Percentiles rank a stretch among this genome's conserved stretches.
phyloP scores from a whole-genome alignment of 1,284 basidiomycete species.

The Cutaneotrichosporon mucoides region DNA sequence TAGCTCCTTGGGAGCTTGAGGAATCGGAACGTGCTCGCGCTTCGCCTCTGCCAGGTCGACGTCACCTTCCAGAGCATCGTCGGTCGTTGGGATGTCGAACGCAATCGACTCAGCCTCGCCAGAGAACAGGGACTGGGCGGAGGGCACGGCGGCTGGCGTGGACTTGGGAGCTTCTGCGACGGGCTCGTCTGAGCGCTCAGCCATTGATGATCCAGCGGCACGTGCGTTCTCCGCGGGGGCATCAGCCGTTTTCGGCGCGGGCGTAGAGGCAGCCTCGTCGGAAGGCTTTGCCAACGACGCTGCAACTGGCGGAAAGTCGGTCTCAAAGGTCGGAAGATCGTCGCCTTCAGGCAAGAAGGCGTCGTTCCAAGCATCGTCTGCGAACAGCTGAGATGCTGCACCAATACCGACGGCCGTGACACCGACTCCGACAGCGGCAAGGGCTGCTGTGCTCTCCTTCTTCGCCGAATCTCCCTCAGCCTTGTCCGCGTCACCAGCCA shows the following conservation, averaged over 20 bases:
- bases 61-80: background rate
- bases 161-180: background rate
- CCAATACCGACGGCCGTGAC: background rate
- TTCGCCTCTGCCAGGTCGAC: background rate
- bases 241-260: background rate
- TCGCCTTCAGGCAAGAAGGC: slow-evolving; percentile 8
- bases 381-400: slow-evolving; percentile 1
- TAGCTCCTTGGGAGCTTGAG: background rate
- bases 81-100: slow-evolving; percentile 1
- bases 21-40: background rate
- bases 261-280: background rate
- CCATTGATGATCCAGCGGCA: background rate
- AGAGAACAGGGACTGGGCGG: slow-evolving; percentile 7
- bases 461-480: background rate
- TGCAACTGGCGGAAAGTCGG: background rate
- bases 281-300: background rate
- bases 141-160: background rate
- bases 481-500: background rate
- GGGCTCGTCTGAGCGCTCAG: background rate
- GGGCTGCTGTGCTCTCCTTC: background rate
- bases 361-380: slow-evolving; percentile 3
- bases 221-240: background rate
- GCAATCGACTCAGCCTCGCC: slow-evolving; percentile 10
- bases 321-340: background rate
- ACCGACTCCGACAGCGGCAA: no score